phyloP scores from a whole-genome alignment of 2,329 filamentous ascomycete species.

The Meredithiella fracta region DNA sequence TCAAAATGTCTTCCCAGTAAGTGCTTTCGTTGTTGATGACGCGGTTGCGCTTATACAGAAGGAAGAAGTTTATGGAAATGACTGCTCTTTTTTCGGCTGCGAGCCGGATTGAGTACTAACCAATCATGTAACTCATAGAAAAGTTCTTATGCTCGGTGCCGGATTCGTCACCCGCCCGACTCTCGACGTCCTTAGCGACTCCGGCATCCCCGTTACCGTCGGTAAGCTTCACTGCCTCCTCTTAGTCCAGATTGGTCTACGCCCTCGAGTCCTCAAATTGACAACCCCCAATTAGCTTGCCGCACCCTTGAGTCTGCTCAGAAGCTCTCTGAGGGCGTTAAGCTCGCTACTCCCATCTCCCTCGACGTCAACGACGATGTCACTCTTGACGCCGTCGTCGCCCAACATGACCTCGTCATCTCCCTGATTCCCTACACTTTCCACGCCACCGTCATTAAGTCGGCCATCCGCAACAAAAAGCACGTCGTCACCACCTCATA shows the following conservation, averaged over 20 bases:
- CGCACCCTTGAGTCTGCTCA: slow-evolving; percentile 63
- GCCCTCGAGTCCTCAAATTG: no score
- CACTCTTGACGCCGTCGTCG: slow-evolving; percentile 66
- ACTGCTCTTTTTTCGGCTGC: neutral
- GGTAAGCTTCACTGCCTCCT: slow-evolving; percentile 25
- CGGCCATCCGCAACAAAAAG: slow-evolving; percentile 85
- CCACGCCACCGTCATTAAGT: slow-evolving; percentile 81
- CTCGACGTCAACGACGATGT: slow-evolving; percentile 65
- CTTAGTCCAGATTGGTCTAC: neutral
- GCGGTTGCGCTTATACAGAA: neutral
- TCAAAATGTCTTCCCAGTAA: slow-evolving; percentile 15
- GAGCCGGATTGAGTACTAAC: neutral
- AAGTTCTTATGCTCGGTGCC: slow-evolving; percentile 23
- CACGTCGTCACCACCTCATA: slow-evolving; percentile 92
- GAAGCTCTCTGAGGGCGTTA: slow-evolving; percentile 54
- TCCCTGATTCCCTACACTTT: slow-evolving; percentile 81
- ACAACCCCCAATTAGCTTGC: slow-evolving; percentile 44
- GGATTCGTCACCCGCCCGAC: slow-evolving; percentile 48
- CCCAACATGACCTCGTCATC: slow-evolving; percentile 64
- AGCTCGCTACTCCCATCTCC: slow-evolving; percentile 58
- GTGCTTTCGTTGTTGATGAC: neutral
- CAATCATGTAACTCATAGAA: slow-evolving; percentile 3
- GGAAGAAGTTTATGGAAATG: neutral
- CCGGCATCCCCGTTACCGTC: slow-evolving; percentile 48
- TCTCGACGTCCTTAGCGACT: slow-evolving; percentile 43